Base-by-base conservation (phyloP, 441 rosid genomes). In the Adansonia rubrostipa region DNA sequence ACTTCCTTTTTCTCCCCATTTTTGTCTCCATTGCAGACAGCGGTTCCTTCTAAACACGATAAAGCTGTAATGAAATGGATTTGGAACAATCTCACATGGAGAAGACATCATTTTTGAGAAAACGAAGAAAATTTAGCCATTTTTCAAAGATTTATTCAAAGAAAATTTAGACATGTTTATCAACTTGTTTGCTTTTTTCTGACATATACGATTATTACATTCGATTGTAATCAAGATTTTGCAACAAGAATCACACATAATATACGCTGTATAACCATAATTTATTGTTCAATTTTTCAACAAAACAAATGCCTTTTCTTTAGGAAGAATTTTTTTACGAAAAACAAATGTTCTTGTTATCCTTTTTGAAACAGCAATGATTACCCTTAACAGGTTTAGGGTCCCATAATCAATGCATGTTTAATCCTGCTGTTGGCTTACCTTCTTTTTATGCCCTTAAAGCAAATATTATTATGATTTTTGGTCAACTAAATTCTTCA, bases 301-400 rank as follows among this genome's bases (percentile, higher is more conserved):
- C 7, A 54, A 54, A 36, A 36, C 0, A 58, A 73, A 71, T 74
- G 60, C 24, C 17, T 51, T 24, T 47, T 56, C 0, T 36, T 36
- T 36, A 36, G 40, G 40, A 36, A 36, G 40, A 17, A 11, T 40
- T 60, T 5, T 22, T 36, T 9, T 67, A 9, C 28, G 22, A 2
- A 42, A 66, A 42, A 1, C 4, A 4, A 4, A 24, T 73, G 76
- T 56, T 71, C 48, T 53, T 0, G 40, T 36, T 2, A 48, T 33
- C 51, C 57, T 20, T 65, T 17, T 0, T 20, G 74, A 45, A 79
- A 70, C 78, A 81, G 56, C 78, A 13, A 81, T 79, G 80, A 85
- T 83, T 81, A 70, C 75, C 42, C 42, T 63, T 9, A 72, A 19
- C 53, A 15, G 50, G 64, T 19, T 20, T 64, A 64, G 4, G 70